Percentiles rank a stretch among this genome's conserved stretches.
phyloP scores from a whole-genome alignment of 2,329 filamentous ascomycete species.

The Fusarium liriodendri region DNA sequence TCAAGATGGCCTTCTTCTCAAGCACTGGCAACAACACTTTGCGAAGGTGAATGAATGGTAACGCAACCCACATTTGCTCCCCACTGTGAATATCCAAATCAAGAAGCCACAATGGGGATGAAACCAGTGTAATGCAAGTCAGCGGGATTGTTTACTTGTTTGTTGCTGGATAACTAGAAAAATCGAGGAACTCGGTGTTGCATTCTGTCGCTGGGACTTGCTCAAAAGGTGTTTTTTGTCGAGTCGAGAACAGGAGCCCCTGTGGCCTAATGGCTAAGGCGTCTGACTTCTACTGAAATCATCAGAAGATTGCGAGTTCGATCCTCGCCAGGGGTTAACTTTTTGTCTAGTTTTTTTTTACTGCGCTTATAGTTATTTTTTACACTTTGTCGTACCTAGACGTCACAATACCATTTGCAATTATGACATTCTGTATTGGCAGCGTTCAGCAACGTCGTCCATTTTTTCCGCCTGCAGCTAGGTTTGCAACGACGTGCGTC shows the following conservation, averaged over 20 bases:
- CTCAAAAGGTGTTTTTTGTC: background rate
- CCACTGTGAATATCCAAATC: background rate
- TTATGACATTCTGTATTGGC: background rate
- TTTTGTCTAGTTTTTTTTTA: background rate
- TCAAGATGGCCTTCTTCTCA: background rate
- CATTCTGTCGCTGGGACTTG: background rate
- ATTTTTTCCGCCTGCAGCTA: background rate
- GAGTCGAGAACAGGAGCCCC: background rate
- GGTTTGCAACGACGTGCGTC: background rate
- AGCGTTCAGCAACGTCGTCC: background rate
- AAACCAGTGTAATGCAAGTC: no score
- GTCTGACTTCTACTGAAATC: background rate
- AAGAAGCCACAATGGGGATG: no score
- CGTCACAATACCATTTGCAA: background rate
- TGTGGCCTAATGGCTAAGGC: background rate
- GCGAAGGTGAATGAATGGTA: background rate
- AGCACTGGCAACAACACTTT: no score
- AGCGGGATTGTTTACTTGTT: background rate
- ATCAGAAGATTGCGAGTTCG: conserved; percentile 1
- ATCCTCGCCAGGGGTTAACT: background rate
- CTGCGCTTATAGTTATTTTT: background rate
- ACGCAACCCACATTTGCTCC: background rate
- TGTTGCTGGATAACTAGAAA: background rate
- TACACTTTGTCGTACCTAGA: background rate
- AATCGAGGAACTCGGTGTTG: no score